These are phyloP conservation scores for Crithidia bombi DNA, from an alignment of 208 protist genomes.

Conservation along the genomic window DNA sequence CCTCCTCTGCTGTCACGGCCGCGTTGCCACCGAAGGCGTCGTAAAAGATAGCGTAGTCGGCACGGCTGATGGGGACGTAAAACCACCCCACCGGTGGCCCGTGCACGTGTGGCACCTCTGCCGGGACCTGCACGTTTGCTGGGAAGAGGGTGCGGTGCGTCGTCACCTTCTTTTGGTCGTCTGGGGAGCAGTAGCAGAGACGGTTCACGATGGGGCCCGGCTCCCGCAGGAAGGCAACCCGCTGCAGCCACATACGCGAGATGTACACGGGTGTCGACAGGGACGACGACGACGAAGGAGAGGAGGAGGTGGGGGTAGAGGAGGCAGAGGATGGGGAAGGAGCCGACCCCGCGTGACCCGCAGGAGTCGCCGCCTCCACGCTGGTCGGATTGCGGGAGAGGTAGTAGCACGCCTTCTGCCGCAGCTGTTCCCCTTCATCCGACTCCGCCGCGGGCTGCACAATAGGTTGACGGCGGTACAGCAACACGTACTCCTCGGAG, in stretches of 20 bases:
- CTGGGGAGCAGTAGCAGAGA: slow-evolving; percentile 70
- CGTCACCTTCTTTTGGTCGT: slow-evolving; percentile 20
- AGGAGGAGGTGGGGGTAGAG: not conserved
- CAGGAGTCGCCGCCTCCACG: not conserved
- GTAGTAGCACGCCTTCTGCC: slow-evolving; percentile 61
- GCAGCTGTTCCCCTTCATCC: slow-evolving; percentile 47
- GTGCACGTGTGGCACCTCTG: slow-evolving; percentile 53
- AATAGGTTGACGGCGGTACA: slow-evolving; percentile 86
- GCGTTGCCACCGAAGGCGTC: slow-evolving; percentile 70
- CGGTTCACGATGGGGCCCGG: slow-evolving; percentile 84
- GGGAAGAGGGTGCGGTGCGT: slow-evolving; percentile 34
- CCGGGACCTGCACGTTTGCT: slow-evolving; percentile 29
- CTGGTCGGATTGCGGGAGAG: slow-evolving; percentile 11
- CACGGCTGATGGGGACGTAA: slow-evolving; percentile 62
- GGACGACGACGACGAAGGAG: not conserved
- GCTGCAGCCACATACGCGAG: slow-evolving; percentile 83
- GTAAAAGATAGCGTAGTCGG: slow-evolving; percentile 75
- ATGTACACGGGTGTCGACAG: slow-evolving; percentile 54
- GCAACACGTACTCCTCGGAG: slow-evolving; percentile 84
- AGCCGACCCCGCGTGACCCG: not conserved
- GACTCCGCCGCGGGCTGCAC: slow-evolving; percentile 27
- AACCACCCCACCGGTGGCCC: slow-evolving; percentile 73
- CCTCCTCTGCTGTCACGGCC: slow-evolving; percentile 47
- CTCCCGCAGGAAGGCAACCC: slow-evolving; percentile 75
- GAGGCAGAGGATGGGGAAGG: not conserved